Percentiles rank a stretch among this genome's conserved stretches.
Conservation (phyloP, 352 stramenopile genomes). For the Phytopythium oedochilum region DNA sequence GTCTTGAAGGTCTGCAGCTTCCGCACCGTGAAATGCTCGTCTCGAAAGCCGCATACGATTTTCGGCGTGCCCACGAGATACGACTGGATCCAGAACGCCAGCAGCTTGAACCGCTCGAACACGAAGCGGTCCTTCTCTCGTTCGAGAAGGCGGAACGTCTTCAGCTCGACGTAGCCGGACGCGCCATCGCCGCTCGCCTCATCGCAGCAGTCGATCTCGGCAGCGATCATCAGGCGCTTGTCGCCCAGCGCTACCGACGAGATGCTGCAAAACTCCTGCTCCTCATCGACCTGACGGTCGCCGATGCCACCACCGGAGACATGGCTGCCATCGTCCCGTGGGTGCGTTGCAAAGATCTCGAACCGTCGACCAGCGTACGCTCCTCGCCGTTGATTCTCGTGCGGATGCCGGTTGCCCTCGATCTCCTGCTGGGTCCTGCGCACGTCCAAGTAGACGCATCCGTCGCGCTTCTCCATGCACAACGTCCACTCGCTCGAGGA, state of each 20-base stretch:
- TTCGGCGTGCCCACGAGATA: conserved; percentile 65
- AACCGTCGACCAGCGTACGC: conserved; percentile 72
- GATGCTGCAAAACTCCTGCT: conserved; percentile 70
- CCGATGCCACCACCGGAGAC: background rate
- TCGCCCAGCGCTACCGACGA: conserved; percentile 47
- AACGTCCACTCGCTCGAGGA: conserved; percentile 68
- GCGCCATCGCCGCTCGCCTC: conserved; percentile 6
- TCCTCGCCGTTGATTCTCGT: conserved; percentile 46
- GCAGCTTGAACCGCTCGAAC: conserved; percentile 76
- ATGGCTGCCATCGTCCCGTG: background rate
- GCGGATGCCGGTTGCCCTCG: conserved; percentile 28
- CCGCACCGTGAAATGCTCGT: conserved; percentile 47
- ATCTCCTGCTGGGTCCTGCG: conserved; percentile 41
- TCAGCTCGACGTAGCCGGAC: conserved; percentile 77
- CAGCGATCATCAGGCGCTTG: conserved; percentile 49
- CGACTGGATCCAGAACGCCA: conserved; percentile 86
- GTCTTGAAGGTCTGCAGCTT: conserved; percentile 70
- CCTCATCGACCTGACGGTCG: conserved; percentile 39
- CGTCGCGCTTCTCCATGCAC: conserved; percentile 40
- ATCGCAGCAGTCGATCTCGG: conserved; percentile 66
- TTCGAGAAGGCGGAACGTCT: conserved; percentile 55
- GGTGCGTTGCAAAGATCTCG: conserved; percentile 46
- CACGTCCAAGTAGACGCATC: conserved; percentile 65
- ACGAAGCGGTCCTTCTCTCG: conserved; percentile 61
- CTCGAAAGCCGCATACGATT: conserved; percentile 72